These are phyloP conservation scores for Aureobasidium sp. DNA, from an alignment of 2,329 filamentous ascomycete species.

Conservation along the genomic window DNA sequence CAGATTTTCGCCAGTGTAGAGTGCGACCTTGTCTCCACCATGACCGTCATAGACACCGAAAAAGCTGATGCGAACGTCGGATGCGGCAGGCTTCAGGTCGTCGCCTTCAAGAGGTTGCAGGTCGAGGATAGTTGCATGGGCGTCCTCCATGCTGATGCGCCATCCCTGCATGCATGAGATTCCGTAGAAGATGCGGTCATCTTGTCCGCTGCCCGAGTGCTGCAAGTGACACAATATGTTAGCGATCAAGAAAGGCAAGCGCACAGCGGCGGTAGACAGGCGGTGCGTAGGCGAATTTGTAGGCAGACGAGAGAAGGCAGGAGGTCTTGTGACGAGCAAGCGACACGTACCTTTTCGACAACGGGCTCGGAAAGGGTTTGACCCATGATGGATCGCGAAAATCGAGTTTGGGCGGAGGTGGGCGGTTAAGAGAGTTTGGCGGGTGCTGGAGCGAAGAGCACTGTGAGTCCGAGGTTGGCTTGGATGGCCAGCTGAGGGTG, in stretches of 20 bases:
- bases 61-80: constrained; percentile 75
- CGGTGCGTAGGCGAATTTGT: not conserved
- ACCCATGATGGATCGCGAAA: constrained; percentile 61
- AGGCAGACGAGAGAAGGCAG: constrained; percentile 1
- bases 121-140: constrained; percentile 84
- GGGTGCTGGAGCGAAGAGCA: not conserved
- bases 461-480: not conserved
- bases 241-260: not conserved
- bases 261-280: not conserved
- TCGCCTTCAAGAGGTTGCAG: constrained; percentile 58
- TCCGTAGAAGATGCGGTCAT: constrained; percentile 88
- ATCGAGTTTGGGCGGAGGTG: not conserved
- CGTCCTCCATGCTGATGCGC: constrained; percentile 99
- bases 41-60: constrained; percentile 98
- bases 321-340: constrained; percentile 10
- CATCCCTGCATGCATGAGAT: constrained; percentile 99
- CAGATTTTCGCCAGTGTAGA: constrained; percentile 87
- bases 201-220: constrained; percentile 82
- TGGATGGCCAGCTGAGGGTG: constrained; percentile 4
- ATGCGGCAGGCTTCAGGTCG: constrained; percentile 50
- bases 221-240: constrained; percentile 33
- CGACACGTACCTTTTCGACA: constrained; percentile 82
- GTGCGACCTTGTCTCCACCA: constrained; percentile 90
- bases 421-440: not conserved
- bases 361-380: constrained; percentile 99